Percentiles rank a stretch among this genome's conserved stretches.
Evolutionary conservation across 805 yeast species (phyloP).

Genomic region (Diddensiella caesifluorescens): DNA sequence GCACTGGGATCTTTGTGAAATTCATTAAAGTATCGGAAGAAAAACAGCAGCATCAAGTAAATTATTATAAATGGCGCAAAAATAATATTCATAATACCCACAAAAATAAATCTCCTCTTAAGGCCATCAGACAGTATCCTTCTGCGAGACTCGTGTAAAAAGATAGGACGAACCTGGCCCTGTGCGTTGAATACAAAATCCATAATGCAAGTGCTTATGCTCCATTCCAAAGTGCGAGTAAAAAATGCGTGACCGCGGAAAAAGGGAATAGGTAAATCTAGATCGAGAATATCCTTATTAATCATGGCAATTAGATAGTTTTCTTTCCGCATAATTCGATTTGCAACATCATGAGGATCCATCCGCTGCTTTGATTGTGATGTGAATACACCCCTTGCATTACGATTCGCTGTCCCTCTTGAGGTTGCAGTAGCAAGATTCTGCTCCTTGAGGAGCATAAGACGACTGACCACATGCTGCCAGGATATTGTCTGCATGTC

Average conservation of each 20-base stretch:
- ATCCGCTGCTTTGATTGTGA: conserved; percentile 60
- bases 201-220: conserved; percentile 77
- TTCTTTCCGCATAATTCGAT: conserved; percentile 91
- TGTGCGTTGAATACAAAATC: conserved; percentile 78
- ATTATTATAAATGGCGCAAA: conserved; percentile 81
- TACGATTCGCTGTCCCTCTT: conserved; percentile 31
- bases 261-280: conserved; percentile 51
- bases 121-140: conserved; percentile 63
- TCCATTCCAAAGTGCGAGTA: conserved; percentile 93
- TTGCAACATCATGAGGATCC: conserved; percentile 92
- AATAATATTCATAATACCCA: conserved; percentile 77
- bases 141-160: conserved; percentile 67
- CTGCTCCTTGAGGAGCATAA: conserved; percentile 71
- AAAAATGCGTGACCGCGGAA: conserved; percentile 40
- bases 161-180: conserved; percentile 71
- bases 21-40: conserved; percentile 88
- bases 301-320: conserved; percentile 88
- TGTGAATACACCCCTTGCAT: conserved; percentile 29
- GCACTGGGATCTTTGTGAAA: conserved; percentile 83
- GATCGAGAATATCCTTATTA: conserved; percentile 68
- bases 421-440: conserved; percentile 58
- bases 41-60: conserved; percentile 77
- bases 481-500: conserved; percentile 92
- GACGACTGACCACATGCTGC: conserved; percentile 74
- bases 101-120: conserved; percentile 73